These are phyloP conservation scores for Trichoderma virens DNA, from an alignment of 495 filamentous ascomycete genomes.

Conservation along the genomic window DNA sequence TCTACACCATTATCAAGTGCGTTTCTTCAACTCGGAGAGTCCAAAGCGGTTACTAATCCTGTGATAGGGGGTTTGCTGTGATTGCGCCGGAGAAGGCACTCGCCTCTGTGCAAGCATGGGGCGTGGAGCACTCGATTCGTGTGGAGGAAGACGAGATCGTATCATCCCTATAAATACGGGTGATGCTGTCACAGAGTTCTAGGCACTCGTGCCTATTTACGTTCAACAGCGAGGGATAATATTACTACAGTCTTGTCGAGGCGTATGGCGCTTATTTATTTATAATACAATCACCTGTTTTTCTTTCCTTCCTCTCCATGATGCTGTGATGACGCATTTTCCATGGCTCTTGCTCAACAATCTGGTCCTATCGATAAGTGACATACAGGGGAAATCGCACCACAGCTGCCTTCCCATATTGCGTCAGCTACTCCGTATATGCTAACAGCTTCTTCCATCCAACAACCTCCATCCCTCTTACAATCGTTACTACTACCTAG, in stretches of 20 bases:
- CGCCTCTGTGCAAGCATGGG: conserved; percentile 58
- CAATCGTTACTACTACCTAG: not conserved
- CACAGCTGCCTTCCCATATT: too few species aligned
- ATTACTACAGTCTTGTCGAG: too few species aligned
- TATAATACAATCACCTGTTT: too few species aligned
- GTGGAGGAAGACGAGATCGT: conserved; percentile 75
- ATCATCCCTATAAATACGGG: conserved; percentile 14
- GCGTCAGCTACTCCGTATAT: too few species aligned
- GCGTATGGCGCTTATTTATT: too few species aligned
- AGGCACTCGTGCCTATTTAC: too few species aligned
- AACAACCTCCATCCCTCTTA: not conserved
- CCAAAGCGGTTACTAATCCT: conserved; percentile 15
- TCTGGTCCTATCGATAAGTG: too few species aligned
- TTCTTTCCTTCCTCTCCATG: too few species aligned
- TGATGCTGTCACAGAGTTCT: not conserved
- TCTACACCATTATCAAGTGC: conserved; percentile 52
- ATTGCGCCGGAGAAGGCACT: conserved; percentile 61
- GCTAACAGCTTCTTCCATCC: not conserved
- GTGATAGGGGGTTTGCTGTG: conserved; percentile 64
- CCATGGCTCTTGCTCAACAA: too few species aligned
- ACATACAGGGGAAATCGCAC: too few species aligned
- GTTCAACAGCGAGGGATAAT: too few species aligned
- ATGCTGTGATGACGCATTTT: too few species aligned
- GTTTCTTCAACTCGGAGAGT: conserved; percentile 12
- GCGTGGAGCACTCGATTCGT: conserved; percentile 52